phyloP scores from a whole-genome alignment of 495 filamentous ascomycete genomes.

The Bryoglossum gracile region DNA sequence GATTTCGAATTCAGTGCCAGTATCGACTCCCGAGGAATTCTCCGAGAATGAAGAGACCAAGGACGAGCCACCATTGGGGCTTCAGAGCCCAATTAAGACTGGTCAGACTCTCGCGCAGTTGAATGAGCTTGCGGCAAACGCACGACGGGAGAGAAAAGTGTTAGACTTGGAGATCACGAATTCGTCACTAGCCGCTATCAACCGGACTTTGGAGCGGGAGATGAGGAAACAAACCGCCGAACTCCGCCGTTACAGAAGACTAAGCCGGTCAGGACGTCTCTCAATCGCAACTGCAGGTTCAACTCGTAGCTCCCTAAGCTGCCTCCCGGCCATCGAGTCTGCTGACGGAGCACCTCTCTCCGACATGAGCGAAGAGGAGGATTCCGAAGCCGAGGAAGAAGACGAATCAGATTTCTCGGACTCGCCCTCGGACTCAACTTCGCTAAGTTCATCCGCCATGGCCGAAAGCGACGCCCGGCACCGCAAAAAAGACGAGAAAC shows the following conservation, averaged over 20 bases:
- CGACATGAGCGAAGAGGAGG: constrained; percentile 48
- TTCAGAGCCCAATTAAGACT: constrained; percentile 46
- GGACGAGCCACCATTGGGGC: constrained; percentile 26
- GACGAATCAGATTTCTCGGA: constrained; percentile 27
- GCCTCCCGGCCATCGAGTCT: constrained; percentile 15
- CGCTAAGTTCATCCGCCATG: constrained; percentile 37
- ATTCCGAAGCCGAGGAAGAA: constrained; percentile 33
- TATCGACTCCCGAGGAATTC: constrained; percentile 38
- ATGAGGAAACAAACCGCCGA: constrained; percentile 88
- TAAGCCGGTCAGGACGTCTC: constrained; percentile 69
- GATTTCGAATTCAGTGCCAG: constrained; percentile 21
- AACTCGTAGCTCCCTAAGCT: constrained; percentile 12
- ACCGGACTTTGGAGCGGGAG: constrained; percentile 83
- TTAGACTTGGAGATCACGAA: constrained; percentile 98
- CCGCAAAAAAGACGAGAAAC: constrained; percentile 62
- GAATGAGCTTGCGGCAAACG: constrained; percentile 67
- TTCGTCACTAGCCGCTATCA: constrained; percentile 93
- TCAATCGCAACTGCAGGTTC: constrained; percentile 38
- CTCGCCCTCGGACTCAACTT: constrained; percentile 32
- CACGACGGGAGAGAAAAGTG: constrained; percentile 87
- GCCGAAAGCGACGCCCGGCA: constrained; percentile 37
- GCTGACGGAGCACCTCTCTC: constrained; percentile 31
- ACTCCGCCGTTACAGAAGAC: constrained; percentile 70
- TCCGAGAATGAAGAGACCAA: constrained; percentile 23
- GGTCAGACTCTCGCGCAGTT: constrained; percentile 42